Base-by-base conservation (phyloP, 192 early-diverging fungal species). In the Phycomyces blakesleeanus region DNA sequence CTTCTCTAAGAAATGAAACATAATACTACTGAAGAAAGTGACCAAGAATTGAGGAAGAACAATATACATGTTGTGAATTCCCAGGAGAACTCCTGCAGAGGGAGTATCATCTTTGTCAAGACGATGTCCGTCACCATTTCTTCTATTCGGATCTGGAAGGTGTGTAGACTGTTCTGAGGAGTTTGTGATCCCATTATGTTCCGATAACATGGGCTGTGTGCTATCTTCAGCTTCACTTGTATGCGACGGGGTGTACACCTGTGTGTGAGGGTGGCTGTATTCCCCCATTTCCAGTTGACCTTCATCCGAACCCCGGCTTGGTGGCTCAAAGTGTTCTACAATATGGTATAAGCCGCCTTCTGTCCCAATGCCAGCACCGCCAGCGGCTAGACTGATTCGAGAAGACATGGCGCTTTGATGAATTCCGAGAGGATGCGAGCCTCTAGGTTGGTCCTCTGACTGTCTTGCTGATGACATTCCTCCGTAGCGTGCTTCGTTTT, bases 51-150 rank as follows among this genome's bases (percentile, higher is more conserved):
- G 97, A 8, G 97, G 97, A 15, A 96, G 34, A 0, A 95, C 92
- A 59, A 96, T 88, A 74, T 92, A 96, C 49, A 97, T 88, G 69
- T 98, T 98, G 71, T 96, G 93, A 52, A 97, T 94, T 11, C 95
- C 97, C 18, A 97, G 77, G 15, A 94, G 75, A 2, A 91, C 82
- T 9, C 90, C 90, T 5, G 90, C 83, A 9, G 89, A 88, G 11
- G 81, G 64, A 21, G 16, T 14, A 1, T 44, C 61, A 21, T 5
- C 26, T n/a, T 18, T 29, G 21, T 49, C 42, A 38, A 24, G 12
- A 39, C 3, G 44, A n/a, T 2, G n/a, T n/a, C n/a, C 11, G 11
- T 34, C 29, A 34, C 29, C 7, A 7, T 34, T 7, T 34, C 29
- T 34, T 34, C 29, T 34, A 7, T 7, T 34, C 29, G 2, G 29